Percentiles rank a stretch among this genome's conserved stretches.
phyloP scores from a whole-genome alignment of 139 green algal species.

The Chlorella sorokiniana region DNA sequence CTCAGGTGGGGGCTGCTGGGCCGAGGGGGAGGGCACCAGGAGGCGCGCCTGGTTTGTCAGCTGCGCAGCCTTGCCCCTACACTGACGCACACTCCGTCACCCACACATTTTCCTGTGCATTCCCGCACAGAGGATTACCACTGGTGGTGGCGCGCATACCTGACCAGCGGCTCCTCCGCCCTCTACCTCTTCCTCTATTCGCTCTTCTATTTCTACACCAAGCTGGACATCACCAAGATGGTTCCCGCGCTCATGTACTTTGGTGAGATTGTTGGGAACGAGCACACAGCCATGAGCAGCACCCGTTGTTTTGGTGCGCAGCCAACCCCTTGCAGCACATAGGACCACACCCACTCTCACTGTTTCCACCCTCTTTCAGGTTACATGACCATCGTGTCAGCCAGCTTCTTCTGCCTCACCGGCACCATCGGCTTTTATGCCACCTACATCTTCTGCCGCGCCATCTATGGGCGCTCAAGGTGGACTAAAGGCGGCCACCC shows the following conservation, averaged over 20 bases:
- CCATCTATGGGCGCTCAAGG: conserved; percentile 96
- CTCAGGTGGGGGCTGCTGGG: neutral
- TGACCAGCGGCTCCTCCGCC: conserved; percentile 88
- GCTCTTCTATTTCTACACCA: conserved; percentile 96
- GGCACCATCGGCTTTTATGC: conserved; percentile 96
- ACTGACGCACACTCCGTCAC: neutral
- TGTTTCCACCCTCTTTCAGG: conserved; percentile 16
- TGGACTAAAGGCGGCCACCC: conserved; percentile 73
- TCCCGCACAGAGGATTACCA: conserved; percentile 45
- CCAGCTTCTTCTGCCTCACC: conserved; percentile 81
- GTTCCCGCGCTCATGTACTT: conserved; percentile 91
- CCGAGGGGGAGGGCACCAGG: too few species aligned
- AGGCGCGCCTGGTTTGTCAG: too few species aligned
- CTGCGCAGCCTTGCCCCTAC: too few species aligned
- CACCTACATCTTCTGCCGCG: conserved; percentile 87
- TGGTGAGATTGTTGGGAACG: conserved; percentile 33
- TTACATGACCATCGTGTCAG: conserved; percentile 96
- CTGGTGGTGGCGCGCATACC: conserved; percentile 83
- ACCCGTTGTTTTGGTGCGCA: neutral
- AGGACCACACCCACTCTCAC: neutral
- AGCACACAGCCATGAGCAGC: too few species aligned
- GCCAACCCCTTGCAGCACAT: too few species aligned
- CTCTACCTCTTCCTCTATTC: conserved; percentile 98
- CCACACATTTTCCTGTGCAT: too few species aligned
- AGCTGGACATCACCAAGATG: conserved; percentile 95